Base-by-base conservation (phyloP, 306 rosid genomes). In the Cicer pinnatifidum region DNA sequence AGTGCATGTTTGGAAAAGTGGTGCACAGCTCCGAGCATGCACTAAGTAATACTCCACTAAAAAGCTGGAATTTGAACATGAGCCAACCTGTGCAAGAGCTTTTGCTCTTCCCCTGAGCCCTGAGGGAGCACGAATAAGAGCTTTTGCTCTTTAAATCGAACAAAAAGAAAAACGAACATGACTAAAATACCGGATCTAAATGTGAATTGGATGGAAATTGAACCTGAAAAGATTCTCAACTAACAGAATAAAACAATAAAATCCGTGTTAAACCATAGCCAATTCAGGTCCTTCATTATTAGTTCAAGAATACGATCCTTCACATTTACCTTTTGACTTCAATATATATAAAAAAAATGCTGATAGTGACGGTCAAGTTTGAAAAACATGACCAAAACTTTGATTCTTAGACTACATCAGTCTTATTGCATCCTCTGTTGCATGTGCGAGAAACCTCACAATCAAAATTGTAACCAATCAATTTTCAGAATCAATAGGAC, bases 291-390 rank as follows among this genome's bases (percentile, higher is more conserved):
- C 67, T 64, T 71, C 78, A 44, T 63, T 46, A 39, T 6, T 45
- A 67, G 12, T 8, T 54, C 73, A 79, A 79, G 72, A 65, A 72
- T 54, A 44, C 7, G 68, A 72, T 45, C 19, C 58, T 39, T 65
- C 44, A n/a, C 20, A 33, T 57, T 44, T 54, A 45, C 37, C 48
- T 77, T 72, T 59, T 67, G 56, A 51, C 60, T 72, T 66, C 15
- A 56, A 39, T 13, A 9, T 47, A 9, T 47, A 39, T 20, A 46
- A 69, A 45, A 45, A 13, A 57, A 16, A 73, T 73, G 71, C 64
- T 56, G 37, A 20, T 11, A 52, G 39, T 41, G 35, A 37, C 51
- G 51, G 17, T 44, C 60, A 57, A 38, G 65, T 46, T 66, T 67
- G 57, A 20, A 66, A 66, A 56, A 65, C 6, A 72, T 54, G 47